Base-by-base conservation (phyloP, 2,329 filamentous ascomycete species). In the Byssothecium circinans region DNA sequence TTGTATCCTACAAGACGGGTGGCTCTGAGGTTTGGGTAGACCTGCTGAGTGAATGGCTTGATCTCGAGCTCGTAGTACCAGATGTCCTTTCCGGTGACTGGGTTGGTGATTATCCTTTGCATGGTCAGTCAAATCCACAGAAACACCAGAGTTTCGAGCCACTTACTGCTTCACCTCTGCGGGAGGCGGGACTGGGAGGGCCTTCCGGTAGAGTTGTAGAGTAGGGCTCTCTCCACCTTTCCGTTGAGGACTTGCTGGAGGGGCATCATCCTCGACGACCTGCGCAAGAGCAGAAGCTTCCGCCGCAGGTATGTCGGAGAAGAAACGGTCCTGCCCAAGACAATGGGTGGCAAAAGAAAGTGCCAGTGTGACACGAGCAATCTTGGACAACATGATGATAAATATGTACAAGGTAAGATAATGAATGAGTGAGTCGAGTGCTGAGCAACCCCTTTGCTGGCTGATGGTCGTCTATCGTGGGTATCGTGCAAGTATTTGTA, bases 1-100 rank as follows among this genome's bases (percentile, higher is more conserved):
- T 43, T 76, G 52, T 82, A 82, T 1, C 80, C 80, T 12, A 74
- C 65, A 20, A 75, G 59, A 8, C 69, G 65, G 7, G 75, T 71
- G 7, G 64, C 60, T 11, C 62, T 60, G 4, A 75, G 66, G 25
- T 68, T 62, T 4, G 73, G 73, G 53, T 75, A 78, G 14, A 75
- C 61, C 48, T 75, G 71, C 30, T 69, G 57, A 22, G 70, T 62
- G 49, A 77, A 75, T 2, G 66, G 52, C 43, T 71, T 62, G 47
- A 78, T 73, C 5, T 70, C 69, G 30, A 75, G 60, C 49, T 77
- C 71, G 50, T 75, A 79, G 58, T 71, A 78, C 47, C 47, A 49
- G 5, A 49, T 45, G 14, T 49, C 41, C 19, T 45, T 45, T 4
- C 33, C 20, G 4, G 47, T 45, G n/a, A 49, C 38, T 2, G 47